phyloP scores from a whole-genome alignment of 2,329 filamentous ascomycete genomes.

The Neonectria faginata region DNA sequence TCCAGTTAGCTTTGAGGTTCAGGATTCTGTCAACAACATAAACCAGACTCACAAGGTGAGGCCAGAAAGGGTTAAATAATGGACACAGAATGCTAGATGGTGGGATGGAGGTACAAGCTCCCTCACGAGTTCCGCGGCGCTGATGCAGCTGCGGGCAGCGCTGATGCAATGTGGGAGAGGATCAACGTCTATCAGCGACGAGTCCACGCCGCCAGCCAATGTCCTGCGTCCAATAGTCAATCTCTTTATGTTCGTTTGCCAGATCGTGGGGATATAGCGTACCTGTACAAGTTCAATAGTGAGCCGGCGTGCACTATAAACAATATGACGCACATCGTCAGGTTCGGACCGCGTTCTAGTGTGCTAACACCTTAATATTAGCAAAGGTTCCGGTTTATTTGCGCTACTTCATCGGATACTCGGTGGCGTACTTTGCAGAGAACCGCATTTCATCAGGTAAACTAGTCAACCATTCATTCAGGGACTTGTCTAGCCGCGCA shows the following conservation, averaged over 20 bases:
- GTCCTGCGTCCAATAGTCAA: not conserved
- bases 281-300: constrained; percentile 43
- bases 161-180: constrained; percentile 42
- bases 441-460: constrained; percentile 43
- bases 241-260: not conserved
- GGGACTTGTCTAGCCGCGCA: constrained; percentile 4
- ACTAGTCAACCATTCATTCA: constrained; percentile 19
- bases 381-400: not conserved
- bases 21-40: accelerated
- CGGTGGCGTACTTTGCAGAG: constrained; percentile 31
- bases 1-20: not conserved
- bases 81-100: constrained; percentile 44
- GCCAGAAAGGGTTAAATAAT: constrained; percentile 45
- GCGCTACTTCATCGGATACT: not conserved
- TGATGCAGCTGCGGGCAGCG: constrained; percentile 44
- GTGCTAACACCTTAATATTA: not conserved
- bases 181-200: not conserved
- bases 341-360: constrained; percentile 28
- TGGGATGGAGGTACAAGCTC: constrained; percentile 44
- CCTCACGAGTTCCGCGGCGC: constrained; percentile 40
- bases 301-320: constrained; percentile 47
- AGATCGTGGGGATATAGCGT: too few relatives aligned
- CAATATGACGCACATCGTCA: constrained; percentile 46
- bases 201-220: not conserved
- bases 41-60: constrained; percentile 39